Evolutionary conservation across 1,284 basidiomycete genomes (phyloP).

Genomic region (Ustilago crameri): DNA sequence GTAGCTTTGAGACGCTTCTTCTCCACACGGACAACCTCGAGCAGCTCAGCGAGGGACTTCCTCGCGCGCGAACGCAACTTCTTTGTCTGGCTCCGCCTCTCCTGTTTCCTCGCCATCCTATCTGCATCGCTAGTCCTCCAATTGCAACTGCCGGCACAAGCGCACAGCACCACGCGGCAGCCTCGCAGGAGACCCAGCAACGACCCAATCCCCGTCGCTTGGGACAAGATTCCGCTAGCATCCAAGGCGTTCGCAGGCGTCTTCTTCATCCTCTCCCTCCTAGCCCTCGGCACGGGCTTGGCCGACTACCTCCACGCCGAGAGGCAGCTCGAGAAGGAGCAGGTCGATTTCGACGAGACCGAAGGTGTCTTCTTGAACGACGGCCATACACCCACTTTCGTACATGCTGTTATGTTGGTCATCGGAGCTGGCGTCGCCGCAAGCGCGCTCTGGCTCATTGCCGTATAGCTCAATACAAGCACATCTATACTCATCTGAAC

Average conservation of each 20-base stretch:
- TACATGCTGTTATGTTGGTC: conserved; percentile 31
- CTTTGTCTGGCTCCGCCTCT: conserved; percentile 37
- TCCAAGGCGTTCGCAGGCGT: conserved; percentile 26
- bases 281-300: conserved; percentile 18
- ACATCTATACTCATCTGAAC: too few relatives aligned
- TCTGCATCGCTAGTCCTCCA: conserved; percentile 35
- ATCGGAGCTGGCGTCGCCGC: conserved; percentile 30
- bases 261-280: conserved; percentile 27
- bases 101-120: conserved; percentile 38
- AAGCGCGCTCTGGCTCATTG: conserved; percentile 26
- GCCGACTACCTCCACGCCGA: conserved; percentile 31
- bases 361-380: conserved; percentile 45
- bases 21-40: conserved; percentile 9
- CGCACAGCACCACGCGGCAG: not conserved
- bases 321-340: conserved; percentile 34
- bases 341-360: conserved; percentile 46
- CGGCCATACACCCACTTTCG: conserved; percentile 21
- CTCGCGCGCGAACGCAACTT: conserved; percentile 42
- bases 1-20: conserved; percentile 7
- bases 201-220: conserved; percentile 11
- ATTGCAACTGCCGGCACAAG: conserved; percentile 24
- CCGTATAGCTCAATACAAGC: conserved; percentile 6
- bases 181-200: not conserved
- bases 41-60: conserved; percentile 34
- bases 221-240: conserved; percentile 23